Percentiles rank a stretch among this genome's conserved stretches.
These are phyloP conservation scores for Juncus effusus DNA, from an alignment of 176 grass and related monocot species.

Conservation along the genomic window DNA sequence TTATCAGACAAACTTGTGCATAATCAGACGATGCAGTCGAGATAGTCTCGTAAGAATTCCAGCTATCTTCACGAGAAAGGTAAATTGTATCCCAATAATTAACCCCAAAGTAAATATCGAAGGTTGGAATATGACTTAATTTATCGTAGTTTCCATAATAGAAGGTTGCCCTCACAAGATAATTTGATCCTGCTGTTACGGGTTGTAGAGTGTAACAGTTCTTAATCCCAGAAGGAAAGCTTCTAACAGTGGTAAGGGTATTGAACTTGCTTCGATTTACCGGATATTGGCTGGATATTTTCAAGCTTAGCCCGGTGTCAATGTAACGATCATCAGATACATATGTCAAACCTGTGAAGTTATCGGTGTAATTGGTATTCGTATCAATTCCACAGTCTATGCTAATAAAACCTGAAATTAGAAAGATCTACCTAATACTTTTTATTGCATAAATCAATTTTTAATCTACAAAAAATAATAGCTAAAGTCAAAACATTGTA, in stretches of 20 bases:
- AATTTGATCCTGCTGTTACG: slow-evolving; percentile 3
- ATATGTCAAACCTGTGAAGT: slow-evolving; percentile 6
- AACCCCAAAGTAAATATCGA: slow-evolving; percentile 35
- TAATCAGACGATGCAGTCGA: slow-evolving; percentile 13
- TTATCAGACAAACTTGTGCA: slow-evolving; percentile 35
- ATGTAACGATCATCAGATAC: slow-evolving; percentile 27
- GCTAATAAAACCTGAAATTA: slow-evolving; percentile 27
- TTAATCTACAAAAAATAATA: background rate
- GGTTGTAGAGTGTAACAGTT: slow-evolving; percentile 31
- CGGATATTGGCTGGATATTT: background rate
- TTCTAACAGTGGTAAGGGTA: slow-evolving; percentile 25
- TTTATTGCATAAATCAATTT: background rate
- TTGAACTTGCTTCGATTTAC: too few species aligned
- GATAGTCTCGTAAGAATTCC: background rate
- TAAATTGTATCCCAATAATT: slow-evolving; percentile 24
- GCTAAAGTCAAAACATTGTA: background rate
- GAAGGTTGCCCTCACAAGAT: slow-evolving; percentile 35
- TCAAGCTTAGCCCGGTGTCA: slow-evolving; percentile 14
- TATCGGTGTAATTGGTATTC: background rate
- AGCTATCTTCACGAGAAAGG: background rate
- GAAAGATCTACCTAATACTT: background rate
- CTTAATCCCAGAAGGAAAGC: slow-evolving; percentile 19
- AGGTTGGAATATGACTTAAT: background rate
- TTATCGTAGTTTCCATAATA: slow-evolving; percentile 35
- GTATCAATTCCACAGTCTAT: slow-evolving; percentile 30